phyloP scores from a whole-genome alignment of 2,329 filamentous ascomycete genomes.

The Xylaria sp. region DNA sequence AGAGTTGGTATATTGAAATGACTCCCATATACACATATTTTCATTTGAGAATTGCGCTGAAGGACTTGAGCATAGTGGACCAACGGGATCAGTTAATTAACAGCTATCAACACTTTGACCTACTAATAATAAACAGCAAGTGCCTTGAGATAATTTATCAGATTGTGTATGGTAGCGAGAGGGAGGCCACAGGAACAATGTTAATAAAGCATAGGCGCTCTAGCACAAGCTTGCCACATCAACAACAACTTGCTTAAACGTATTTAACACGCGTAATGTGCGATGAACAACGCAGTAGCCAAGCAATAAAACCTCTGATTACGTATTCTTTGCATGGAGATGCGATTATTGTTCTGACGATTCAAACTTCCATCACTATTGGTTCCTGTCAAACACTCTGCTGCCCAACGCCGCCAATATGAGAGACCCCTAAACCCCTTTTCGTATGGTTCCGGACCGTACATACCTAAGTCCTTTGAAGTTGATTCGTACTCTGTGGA shows the following conservation, averaged over 20 bases:
- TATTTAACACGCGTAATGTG: background rate
- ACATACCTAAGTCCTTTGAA: constrained; percentile 35
- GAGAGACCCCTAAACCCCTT: constrained; percentile 1
- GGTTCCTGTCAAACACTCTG: background rate
- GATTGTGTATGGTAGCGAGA: too few relatives aligned
- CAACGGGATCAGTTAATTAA: too few relatives aligned
- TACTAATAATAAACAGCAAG: too few relatives aligned
- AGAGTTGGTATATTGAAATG: too few relatives aligned
- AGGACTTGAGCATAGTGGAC: too few relatives aligned
- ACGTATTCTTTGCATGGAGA: background rate
- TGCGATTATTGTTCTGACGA: background rate
- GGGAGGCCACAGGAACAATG: background rate
- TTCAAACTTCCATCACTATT: background rate
- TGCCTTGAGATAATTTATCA: too few relatives aligned
- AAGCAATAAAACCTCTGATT: background rate
- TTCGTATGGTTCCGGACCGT: background rate
- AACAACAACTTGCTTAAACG: background rate
- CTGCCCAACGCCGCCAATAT: constrained; percentile 1
- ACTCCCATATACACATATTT: too few relatives aligned
- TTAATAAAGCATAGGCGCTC: background rate
- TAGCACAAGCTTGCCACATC: background rate
- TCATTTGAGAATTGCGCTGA: too few relatives aligned
- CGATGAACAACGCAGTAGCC: too few relatives aligned
- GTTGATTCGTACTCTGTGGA: constrained; percentile 43
- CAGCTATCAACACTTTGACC: too few relatives aligned